These are phyloP conservation scores for Backusella westeae DNA, from an alignment of 192 early-diverging fungal genomes.

Conservation along the genomic window DNA sequence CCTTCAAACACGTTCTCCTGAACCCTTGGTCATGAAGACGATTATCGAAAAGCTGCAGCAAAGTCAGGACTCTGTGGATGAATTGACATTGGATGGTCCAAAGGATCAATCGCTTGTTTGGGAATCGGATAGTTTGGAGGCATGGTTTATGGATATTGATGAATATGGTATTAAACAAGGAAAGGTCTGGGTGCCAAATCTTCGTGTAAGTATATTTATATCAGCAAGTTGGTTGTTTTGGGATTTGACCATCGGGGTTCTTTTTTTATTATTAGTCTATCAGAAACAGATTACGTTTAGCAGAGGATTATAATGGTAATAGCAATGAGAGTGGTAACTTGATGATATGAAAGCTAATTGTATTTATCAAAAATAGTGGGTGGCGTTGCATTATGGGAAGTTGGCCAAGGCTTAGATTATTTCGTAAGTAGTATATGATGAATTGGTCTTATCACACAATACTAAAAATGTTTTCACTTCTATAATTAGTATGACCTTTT, in stretches of 20 bases:
- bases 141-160: slow-evolving; percentile 25
- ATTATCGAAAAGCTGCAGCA: slow-evolving; percentile 4
- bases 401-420: slow-evolving; percentile 44
- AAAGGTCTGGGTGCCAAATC: slow-evolving; percentile 30
- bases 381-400: slow-evolving; percentile 43
- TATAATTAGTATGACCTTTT: slow-evolving; percentile 5
- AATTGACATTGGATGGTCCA: neutral
- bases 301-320: slow-evolving; percentile 37
- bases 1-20: neutral
- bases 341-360: neutral
- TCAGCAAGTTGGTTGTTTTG: neutral
- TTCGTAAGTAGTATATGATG: slow-evolving; percentile 34
- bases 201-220: slow-evolving; percentile 17
- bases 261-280: slow-evolving; percentile 23
- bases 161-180: slow-evolving; percentile 21
- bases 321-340: neutral
- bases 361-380: slow-evolving; percentile 15
- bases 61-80: neutral
- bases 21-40: slow-evolving; percentile 23
- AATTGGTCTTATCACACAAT: neutral
- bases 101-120: slow-evolving; percentile 9
- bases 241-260: neutral
- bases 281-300: slow-evolving; percentile 24
- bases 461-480: neutral
- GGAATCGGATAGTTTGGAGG: slow-evolving; percentile 24